phyloP scores from a whole-genome alignment of 2,329 filamentous ascomycete genomes.

The Diaporthe vaccinii region DNA sequence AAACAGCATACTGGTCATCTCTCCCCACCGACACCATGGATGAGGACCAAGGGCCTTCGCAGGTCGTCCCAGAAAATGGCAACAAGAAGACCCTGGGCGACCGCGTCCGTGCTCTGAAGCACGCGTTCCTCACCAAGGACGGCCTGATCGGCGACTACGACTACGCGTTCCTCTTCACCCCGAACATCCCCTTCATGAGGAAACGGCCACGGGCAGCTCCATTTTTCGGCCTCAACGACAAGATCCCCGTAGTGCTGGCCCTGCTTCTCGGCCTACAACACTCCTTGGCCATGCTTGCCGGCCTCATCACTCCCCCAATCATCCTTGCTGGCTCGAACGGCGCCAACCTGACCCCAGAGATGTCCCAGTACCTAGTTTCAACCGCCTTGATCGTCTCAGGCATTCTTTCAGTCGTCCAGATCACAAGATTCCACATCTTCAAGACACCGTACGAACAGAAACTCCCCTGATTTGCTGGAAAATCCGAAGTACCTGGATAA shows the following conservation, averaged over 20 bases:
- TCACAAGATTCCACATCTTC: slow-evolving; percentile 80
- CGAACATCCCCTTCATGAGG: slow-evolving; percentile 86
- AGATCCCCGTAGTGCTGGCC: slow-evolving; percentile 81
- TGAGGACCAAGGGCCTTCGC: slow-evolving; percentile 66
- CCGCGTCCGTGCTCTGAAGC: slow-evolving; percentile 50
- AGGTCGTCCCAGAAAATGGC: slow-evolving; percentile 58
- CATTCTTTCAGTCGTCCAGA: slow-evolving; percentile 80
- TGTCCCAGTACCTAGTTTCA: slow-evolving; percentile 84
- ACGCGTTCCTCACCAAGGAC: slow-evolving; percentile 69
- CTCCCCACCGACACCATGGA: slow-evolving; percentile 58
- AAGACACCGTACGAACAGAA: slow-evolving; percentile 66
- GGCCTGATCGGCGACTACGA: slow-evolving; percentile 90
- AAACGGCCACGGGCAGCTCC: slow-evolving; percentile 71
- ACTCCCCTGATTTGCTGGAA: not conserved
- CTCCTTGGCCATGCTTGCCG: slow-evolving; percentile 81
- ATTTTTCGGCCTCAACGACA: slow-evolving; percentile 87
- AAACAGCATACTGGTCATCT: not conserved
- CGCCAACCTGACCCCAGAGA: slow-evolving; percentile 71
- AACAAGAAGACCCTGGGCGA: slow-evolving; percentile 51
- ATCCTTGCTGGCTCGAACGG: slow-evolving; percentile 74
- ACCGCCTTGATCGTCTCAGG: slow-evolving; percentile 85
- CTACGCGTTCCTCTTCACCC: slow-evolving; percentile 89
- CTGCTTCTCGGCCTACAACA: slow-evolving; percentile 85
- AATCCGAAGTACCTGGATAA: not conserved
- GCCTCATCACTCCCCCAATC: slow-evolving; percentile 83